A percentile compares a stretch with the other conserved stretches of the same genome.
phyloP scores from a whole-genome alignment of 164 flowering plant species.

The Kingdonia uniflora region DNA sequence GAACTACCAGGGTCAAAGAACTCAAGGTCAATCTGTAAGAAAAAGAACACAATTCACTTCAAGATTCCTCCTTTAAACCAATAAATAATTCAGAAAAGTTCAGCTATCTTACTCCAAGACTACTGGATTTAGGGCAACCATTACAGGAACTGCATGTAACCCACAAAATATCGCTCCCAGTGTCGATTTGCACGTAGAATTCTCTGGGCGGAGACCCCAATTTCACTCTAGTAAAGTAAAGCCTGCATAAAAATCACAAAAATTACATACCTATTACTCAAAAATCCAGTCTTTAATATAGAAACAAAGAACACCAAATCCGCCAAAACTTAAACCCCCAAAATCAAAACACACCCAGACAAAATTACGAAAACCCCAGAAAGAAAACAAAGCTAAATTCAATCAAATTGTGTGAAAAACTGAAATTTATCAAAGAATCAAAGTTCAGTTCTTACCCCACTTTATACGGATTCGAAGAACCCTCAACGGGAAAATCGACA shows the following conservation, averaged over 20 bases:
- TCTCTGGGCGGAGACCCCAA: conserved; percentile 81
- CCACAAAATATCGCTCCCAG: conserved; percentile 97
- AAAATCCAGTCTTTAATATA: not conserved
- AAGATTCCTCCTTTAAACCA: not conserved
- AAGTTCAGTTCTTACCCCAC: conserved; percentile 51
- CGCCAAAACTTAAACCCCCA: not conserved
- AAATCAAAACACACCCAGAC: not conserved
- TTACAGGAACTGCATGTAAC: conserved; percentile 66
- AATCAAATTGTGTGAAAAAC: too few relatives aligned
- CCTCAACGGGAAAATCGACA: conserved; percentile 70
- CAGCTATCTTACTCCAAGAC: conserved; percentile 48
- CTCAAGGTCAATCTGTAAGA: conserved; percentile 52
- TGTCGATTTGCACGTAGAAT: conserved; percentile 86
- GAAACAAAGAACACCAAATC: not conserved
- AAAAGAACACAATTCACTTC: not conserved
- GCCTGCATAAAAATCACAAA: conserved; percentile 30
- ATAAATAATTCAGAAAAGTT: not conserved
- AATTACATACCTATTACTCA: not conserved
- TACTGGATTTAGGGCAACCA: conserved; percentile 77
- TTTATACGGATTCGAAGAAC: conserved; percentile 57
- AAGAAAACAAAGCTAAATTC: not conserved
- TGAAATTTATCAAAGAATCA: conserved; percentile 1
- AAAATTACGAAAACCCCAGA: not conserved
- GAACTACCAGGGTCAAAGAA: conserved; percentile 62
- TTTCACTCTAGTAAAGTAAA: conserved; percentile 68